Evolutionary conservation across 176 grass and related monocot genomes (phyloP).

Genomic region (Phragmites australis): DNA sequence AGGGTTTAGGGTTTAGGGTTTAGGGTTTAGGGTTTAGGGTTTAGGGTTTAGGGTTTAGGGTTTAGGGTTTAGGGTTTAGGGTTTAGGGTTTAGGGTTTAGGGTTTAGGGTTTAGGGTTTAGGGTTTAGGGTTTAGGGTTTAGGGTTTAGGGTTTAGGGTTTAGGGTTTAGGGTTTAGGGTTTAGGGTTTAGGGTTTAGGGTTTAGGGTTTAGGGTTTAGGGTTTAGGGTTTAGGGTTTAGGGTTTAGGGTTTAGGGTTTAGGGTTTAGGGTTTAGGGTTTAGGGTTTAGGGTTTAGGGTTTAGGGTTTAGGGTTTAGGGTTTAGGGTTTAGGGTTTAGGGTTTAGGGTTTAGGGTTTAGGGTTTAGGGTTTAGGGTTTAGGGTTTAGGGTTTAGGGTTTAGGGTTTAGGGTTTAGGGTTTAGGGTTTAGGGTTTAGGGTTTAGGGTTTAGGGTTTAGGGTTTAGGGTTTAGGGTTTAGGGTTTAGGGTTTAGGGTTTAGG

Average conservation of each 20-base stretch:
- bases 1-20: conserved; percentile 16
- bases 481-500: conserved; percentile 20
- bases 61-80: conserved; percentile 11
- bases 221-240: neutral
- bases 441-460: conserved; percentile 21
- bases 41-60: conserved; percentile 13
- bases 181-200: conserved; percentile 10
- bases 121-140: conserved; percentile 16
- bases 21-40: conserved; percentile 15
- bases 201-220: neutral
- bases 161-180: conserved; percentile 11
- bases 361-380: conserved; percentile 16
- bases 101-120: conserved; percentile 11
- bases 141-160: conserved; percentile 13
- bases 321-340: conserved; percentile 12
- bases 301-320: conserved; percentile 16
- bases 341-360: conserved; percentile 5
- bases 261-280: conserved; percentile 16
- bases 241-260: conserved; percentile 9
- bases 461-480: conserved; percentile 35
- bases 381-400: neutral
- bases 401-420: conserved; percentile 21
- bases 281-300: neutral
- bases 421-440: conserved; percentile 14
- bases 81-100: conserved; percentile 1